These are phyloP conservation scores for Arthrobotrys iridis DNA, from an alignment of 2,329 filamentous ascomycete genomes.

Conservation along the genomic window DNA sequence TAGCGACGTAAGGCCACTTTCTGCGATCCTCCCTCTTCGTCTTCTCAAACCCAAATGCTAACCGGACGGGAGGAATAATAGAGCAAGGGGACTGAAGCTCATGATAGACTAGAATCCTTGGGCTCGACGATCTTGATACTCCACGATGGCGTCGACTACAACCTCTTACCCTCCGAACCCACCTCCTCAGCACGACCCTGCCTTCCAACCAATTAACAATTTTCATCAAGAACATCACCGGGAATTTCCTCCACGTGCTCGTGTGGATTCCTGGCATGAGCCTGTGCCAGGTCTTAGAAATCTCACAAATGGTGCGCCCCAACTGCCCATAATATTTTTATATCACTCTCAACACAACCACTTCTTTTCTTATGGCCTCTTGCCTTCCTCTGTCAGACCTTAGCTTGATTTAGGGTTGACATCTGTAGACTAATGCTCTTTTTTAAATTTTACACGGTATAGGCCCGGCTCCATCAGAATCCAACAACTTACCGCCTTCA, in stretches of 20 bases:
- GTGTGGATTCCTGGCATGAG: constrained; percentile 53
- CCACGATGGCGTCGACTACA: constrained; percentile 52
- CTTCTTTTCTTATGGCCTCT: constrained; percentile 28
- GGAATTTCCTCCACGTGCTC: constrained; percentile 52
- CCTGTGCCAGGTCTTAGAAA: constrained; percentile 49
- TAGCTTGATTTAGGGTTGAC: constrained; percentile 49
- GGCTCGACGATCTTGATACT: constrained; percentile 39
- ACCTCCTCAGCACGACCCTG: constrained; percentile 50
- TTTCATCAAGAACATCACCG: constrained; percentile 52
- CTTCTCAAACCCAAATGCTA: constrained; percentile 25
- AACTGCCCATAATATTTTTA: constrained; percentile 48
- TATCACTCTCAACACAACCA: constrained; percentile 54
- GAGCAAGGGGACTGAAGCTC: constrained; percentile 33
- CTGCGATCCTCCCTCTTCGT: constrained; percentile 22
- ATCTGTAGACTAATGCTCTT: constrained; percentile 33
- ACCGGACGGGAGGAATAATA: constrained; percentile 23
- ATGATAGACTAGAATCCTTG: constrained; percentile 43
- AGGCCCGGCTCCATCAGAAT: constrained; percentile 50
- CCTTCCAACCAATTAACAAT: constrained; percentile 53
- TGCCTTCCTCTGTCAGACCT: constrained; percentile 22
- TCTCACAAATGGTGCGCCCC: constrained; percentile 53
- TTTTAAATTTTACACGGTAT: constrained; percentile 51
- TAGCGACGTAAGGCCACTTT: constrained; percentile 51
- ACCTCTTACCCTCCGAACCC: constrained; percentile 52
- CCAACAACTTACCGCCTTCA: constrained; percentile 42